Evolutionary conservation across 352 stramenopile genomes (phyloP), one percentile per base, ranked within the genome.

Genomic region (Hyaloperonospora brassicae): DNA sequence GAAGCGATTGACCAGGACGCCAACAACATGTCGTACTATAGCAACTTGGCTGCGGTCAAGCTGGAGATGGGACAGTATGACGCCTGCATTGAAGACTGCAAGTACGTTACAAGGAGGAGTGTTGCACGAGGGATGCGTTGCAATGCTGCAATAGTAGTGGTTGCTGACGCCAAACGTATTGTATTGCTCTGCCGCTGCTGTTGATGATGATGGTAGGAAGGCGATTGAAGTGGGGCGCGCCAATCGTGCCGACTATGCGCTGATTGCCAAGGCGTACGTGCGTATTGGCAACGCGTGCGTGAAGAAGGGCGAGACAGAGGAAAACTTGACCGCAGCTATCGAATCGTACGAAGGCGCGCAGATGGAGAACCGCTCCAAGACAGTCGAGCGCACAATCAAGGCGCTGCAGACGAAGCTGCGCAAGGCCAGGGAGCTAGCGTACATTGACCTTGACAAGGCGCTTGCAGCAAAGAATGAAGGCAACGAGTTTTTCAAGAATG

Each of bases 391-490:
- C 59, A 97, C 95, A 72, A 86, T 97, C 66, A 98, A 98, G 76
- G 75, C 83, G 46, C 89, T 96, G 36, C 87, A 98, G 60, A 76
- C 93, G 42, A 83, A 98, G 62, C 80, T 98, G 55, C 98, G 98
- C 68, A 98, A 97, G 78, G 82, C 79, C 43, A 92, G 94, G 63
- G 85, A 90, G 48, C 61, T 91, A 6, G 89, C 89, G 23, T 99
- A 99, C 72, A 85, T 98, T 57, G 89, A 99, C 64, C 95, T 96
- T 13, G 96, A 96, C 47, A 98, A 98, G 80, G 97, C 92, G 2
- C 70, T 98, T 45, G 89, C 95, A 53, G 96, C 96, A 35, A 99
- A 99, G 82, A 96, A 98, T 74, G 79, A 95, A 50, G 97, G 97
- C 52, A 99, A 99, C 70, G 95, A 98, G 39, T 80, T 88, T 36